A percentile compares a stretch with the other conserved stretches of the same genome.
phyloP scores from a whole-genome alignment of 139 green algal species.

The Dunaliella primolecta region DNA sequence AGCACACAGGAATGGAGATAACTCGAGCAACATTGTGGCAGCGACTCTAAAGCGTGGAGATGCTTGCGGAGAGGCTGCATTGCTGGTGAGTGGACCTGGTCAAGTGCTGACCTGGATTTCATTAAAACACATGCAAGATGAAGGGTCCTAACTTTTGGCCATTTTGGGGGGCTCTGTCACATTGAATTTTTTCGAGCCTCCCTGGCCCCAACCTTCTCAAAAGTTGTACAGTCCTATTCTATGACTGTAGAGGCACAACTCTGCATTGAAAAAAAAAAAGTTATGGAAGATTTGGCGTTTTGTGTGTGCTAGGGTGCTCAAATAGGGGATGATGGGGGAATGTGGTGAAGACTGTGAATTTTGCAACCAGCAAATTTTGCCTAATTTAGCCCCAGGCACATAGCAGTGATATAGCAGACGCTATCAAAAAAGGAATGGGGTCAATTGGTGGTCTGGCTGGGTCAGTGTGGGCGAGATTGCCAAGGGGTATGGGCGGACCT shows the following conservation, averaged over 20 bases:
- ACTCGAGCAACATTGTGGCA: not conserved
- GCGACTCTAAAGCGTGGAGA: constrained; percentile 15
- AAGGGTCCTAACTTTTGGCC: not conserved
- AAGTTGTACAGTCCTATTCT: not conserved
- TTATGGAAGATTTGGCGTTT: not conserved
- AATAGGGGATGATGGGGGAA: not conserved
- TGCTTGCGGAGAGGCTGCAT: constrained; percentile 11
- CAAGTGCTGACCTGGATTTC: not conserved
- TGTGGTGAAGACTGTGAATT: too few species aligned
- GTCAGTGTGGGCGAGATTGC: too few species aligned
- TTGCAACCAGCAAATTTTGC: too few species aligned
- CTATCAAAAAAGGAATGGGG: too few species aligned
- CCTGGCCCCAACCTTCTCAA: too few species aligned
- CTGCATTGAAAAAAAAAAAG: not conserved
- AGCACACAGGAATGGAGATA: not conserved
- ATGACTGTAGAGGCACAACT: not conserved
- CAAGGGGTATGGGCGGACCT: too few species aligned
- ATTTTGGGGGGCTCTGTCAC: not conserved
- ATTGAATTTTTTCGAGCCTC: not conserved
- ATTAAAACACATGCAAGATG: not conserved
- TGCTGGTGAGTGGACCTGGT: constrained; percentile 14
- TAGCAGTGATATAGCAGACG: too few species aligned
- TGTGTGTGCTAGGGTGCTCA: not conserved
- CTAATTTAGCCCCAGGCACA: too few species aligned
- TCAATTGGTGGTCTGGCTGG: too few species aligned